phyloP scores from a whole-genome alignment of 495 filamentous ascomycete genomes.

The Friedmanniomyces endolithicus region DNA sequence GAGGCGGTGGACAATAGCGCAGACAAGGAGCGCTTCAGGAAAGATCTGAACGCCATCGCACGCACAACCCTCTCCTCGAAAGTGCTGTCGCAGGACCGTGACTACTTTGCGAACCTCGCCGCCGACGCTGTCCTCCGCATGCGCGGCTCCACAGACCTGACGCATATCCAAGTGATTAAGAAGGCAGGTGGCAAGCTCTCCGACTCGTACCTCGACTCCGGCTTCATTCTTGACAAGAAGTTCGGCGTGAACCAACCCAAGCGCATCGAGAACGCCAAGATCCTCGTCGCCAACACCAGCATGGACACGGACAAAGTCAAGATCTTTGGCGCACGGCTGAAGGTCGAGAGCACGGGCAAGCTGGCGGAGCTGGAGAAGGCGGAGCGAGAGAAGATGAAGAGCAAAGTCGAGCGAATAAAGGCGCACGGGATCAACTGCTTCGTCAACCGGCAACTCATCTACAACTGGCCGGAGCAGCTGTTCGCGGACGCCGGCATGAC shows the following conservation, averaged over 20 bases:
- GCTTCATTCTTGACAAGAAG: slow-evolving; percentile 97
- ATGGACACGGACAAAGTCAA: slow-evolving; percentile 99
- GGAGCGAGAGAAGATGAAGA: slow-evolving; percentile 97
- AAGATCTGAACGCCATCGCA: slow-evolving; percentile 82
- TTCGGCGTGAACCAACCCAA: slow-evolving; percentile 98
- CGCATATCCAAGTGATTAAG: slow-evolving; percentile 98
- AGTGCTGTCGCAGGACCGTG: slow-evolving; percentile 83
- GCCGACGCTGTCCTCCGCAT: slow-evolving; percentile 83
- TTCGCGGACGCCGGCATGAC: slow-evolving; percentile 96
- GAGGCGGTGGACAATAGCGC: slow-evolving; percentile 80
- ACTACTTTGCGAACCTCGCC: slow-evolving; percentile 85
- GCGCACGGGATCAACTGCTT: slow-evolving; percentile 99
- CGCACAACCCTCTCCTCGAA: slow-evolving; percentile 97
- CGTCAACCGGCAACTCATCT: slow-evolving; percentile 96
- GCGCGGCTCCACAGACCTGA: slow-evolving; percentile 84
- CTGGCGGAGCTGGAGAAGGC: slow-evolving; percentile 94
- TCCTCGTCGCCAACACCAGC: slow-evolving; percentile 89
- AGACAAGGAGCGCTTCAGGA: slow-evolving; percentile 68
- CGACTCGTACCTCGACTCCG: slow-evolving; percentile 94
- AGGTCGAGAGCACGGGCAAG: slow-evolving; percentile 89
- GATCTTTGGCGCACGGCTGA: slow-evolving; percentile 93
- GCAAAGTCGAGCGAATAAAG: slow-evolving; percentile 98
- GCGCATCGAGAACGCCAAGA: slow-evolving; percentile 93
- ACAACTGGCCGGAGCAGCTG: slow-evolving; percentile 99
- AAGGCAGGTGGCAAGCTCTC: slow-evolving; percentile 94